Evolutionary conservation across 352 stramenopile genomes (phyloP), one percentile per base, ranked within the genome.

Genomic region (Pythium biforme): DNA sequence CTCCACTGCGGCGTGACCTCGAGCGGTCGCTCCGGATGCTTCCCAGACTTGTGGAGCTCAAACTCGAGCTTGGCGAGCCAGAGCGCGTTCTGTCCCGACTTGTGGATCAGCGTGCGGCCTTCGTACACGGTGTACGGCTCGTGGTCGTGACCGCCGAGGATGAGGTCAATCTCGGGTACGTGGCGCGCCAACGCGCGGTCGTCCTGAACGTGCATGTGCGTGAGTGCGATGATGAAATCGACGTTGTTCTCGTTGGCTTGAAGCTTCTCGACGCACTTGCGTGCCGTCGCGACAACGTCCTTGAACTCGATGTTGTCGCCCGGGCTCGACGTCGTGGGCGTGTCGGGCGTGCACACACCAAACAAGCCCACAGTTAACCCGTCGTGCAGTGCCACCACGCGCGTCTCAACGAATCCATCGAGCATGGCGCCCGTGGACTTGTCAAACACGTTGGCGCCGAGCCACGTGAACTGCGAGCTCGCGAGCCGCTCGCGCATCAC

Each of bases 121-220:
- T 91, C 73, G 55, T 93, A 89, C 53, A 92, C 49, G 25, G 90
- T 90, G 58, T 95, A 89, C 1, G 88, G 87, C 40, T 97, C 88
- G 64, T 98, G 92, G 60, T 98, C 92, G 65, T 98, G 92, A 12
- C 92, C 89, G 17, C 92, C 92, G 31, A 98, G 73, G 22, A 97
- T 81, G 37, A 97, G 57, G 53, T 96, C 77, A 40, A 95, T 92
- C 11, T 79, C 81, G 7, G 77, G 76, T 20, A 88, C 73, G 23
- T 74, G 69, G 7, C 72, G 64, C 2, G 84, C 83, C 27, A 97
- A 59, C 27, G 79, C 57, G 23, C 79, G 75, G 69, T 97, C 89
- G 50, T 93, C 75, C 0, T 69, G 73, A 51, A 94, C 78, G 19
- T 76, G 83, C 47, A 96, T 55, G 57, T 97, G 89, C 7, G 89